Base-by-base conservation (phyloP, 1,139 yeast species). In the Hemisphaericaspora subhashii region DNA sequence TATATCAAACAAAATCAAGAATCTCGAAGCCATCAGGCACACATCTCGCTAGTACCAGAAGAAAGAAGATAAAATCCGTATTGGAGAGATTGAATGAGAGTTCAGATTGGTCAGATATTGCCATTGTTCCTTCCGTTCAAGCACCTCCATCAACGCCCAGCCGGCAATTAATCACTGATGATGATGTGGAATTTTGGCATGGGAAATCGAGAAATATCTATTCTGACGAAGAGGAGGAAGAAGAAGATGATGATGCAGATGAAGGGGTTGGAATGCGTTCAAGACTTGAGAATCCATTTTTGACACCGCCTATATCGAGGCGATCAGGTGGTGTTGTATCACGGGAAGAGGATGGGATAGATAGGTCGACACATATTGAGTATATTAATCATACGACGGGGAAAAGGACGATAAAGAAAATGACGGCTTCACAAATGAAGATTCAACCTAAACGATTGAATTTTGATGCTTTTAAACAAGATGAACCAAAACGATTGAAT, bases 361-460 rank as follows among this genome's bases (percentile, higher is more conserved):
- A 33, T 14, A 23, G 26, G 13, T 25, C 36, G 7, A 47, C 59
- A 4, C 57, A 57, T 36, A 46, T 57, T 27, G 69, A 65, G 39
- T 48, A 53, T 33, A 34, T 57, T 20, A 59, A 62, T 44, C 57
- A 24, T 24, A 24, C 55, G 37, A 55, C 54, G 31, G 69, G 68
- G 4, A 54, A 58, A 31, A 51, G 53, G 25, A 43, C 47, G 7
- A 49, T 55, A 9, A 52, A 51, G 37, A 51, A 51, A 17, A 47
- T 65, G 20, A 44, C 53, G 14, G 46, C 49, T 13, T 36, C 37
- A 1, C 60, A 59, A 37, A 48, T 48, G 33, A 45, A 33, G 14
- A 51, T 60, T n/a, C 58, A 57, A 45, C 70, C 70, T 1, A 59
- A 53, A 42, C n/a, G n/a, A n/a, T n/a, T n/a, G n/a, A n/a, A n/a